phyloP scores from a whole-genome alignment of 495 filamentous ascomycete species.

The Talaromyces proteolyticus region DNA sequence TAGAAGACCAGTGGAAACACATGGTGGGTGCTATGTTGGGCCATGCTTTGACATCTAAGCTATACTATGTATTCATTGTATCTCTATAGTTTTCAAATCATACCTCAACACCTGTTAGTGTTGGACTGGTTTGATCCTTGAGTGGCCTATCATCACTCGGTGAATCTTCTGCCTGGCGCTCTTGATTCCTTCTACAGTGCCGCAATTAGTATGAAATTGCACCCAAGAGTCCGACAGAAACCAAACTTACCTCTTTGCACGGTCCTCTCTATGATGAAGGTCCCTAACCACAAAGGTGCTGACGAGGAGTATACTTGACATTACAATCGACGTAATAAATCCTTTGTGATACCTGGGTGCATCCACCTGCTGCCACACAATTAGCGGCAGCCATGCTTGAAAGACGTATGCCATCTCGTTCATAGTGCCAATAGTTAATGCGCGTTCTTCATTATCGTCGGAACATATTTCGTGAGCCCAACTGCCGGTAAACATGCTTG shows the following conservation, averaged over 20 bases:
- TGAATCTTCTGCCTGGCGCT: too few relatives aligned
- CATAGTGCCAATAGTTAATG: conserved; percentile 43
- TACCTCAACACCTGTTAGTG: too few relatives aligned
- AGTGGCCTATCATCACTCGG: too few relatives aligned
- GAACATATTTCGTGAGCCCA: conserved; percentile 48
- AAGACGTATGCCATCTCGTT: conserved; percentile 44
- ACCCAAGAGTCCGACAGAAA: not conserved
- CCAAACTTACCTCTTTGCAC: conserved; percentile 17
- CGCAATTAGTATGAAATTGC: not conserved
- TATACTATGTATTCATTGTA: too few relatives aligned
- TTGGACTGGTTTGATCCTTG: too few relatives aligned
- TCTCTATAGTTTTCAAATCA: too few relatives aligned
- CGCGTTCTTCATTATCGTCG: conserved; percentile 45
- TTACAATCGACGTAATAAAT: conserved; percentile 32
- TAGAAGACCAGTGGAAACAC: too few relatives aligned
- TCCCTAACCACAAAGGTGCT: conserved; percentile 17
- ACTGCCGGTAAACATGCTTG: conserved; percentile 11
- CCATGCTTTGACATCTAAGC: too few relatives aligned
- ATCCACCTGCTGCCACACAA: conserved; percentile 49
- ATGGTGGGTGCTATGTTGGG: too few relatives aligned
- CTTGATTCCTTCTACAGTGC: too few relatives aligned
- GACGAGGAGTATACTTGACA: conserved; percentile 26
- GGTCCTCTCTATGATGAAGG: conserved; percentile 34
- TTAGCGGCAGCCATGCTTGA: conserved; percentile 42
- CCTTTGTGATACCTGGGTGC: conserved; percentile 42